A percentile compares a stretch with the other conserved stretches of the same genome.
phyloP scores from a whole-genome alignment of 495 filamentous ascomycete species.

The Hypoxylon perforatum region DNA sequence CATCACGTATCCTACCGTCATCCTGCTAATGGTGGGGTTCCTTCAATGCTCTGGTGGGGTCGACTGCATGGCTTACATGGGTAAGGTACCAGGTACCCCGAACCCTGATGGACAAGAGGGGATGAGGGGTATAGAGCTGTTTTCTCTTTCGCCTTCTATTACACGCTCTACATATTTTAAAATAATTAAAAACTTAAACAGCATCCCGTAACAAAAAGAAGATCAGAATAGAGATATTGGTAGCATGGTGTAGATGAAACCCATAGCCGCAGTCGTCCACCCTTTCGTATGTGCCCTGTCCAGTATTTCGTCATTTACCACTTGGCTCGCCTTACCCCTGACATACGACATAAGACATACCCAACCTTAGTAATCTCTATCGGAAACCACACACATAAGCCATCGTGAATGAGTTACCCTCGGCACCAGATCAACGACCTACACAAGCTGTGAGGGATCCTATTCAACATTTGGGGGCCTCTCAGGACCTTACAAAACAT shows the following conservation, averaged over 20 bases:
- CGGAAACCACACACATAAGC: slow-evolving; percentile 1
- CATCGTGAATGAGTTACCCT: slow-evolving; percentile 7
- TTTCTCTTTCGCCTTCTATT: neutral
- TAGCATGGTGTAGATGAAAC: too few relatives aligned
- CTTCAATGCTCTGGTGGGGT: neutral
- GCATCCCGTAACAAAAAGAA: slow-evolving; percentile 4
- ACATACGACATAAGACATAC: too few relatives aligned
- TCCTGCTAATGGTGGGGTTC: slow-evolving; percentile 24
- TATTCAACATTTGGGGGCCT: slow-evolving; percentile 34
- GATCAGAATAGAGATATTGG: neutral
- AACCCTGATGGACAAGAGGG: slow-evolving; percentile 5
- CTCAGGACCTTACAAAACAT: neutral
- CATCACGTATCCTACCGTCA: slow-evolving; percentile 2
- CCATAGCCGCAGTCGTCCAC: slow-evolving; percentile 27
- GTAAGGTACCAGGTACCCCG: neutral
- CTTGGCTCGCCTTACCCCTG: neutral
- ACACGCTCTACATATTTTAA: too few relatives aligned
- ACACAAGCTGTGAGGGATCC: slow-evolving; percentile 1
- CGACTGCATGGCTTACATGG: neutral
- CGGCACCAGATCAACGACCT: slow-evolving; percentile 32
- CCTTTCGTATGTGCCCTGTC: slow-evolving; percentile 6
- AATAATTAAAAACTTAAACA: too few relatives aligned
- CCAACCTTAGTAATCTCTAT: slow-evolving; percentile 32
- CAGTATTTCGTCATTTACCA: slow-evolving; percentile 30
- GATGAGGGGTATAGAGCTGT: neutral